These are phyloP conservation scores for Gossypium lobatum DNA, from an alignment of 441 rosid species.

Conservation along the genomic window DNA sequence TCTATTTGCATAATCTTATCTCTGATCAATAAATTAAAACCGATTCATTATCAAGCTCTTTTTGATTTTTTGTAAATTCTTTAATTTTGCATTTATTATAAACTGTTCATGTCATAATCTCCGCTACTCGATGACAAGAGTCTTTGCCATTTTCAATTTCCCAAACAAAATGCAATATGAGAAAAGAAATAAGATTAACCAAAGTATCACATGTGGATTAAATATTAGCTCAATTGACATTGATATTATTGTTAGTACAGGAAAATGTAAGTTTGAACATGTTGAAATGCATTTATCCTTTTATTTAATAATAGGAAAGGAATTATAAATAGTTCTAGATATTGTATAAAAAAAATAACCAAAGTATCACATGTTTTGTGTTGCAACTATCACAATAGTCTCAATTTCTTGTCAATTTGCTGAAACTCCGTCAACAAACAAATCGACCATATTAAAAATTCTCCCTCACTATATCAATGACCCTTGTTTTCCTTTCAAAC, in stretches of 20 bases:
- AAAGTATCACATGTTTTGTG: conserved; percentile 21
- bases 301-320: too few species aligned
- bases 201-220: too few species aligned
- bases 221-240: too few species aligned
- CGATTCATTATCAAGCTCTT: too few species aligned
- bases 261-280: too few species aligned
- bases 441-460: not conserved
- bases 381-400: conserved; percentile 4
- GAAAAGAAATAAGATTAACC: too few species aligned
- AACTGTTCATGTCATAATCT: not conserved
- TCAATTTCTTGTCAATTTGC: conserved; percentile 11
- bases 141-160: not conserved
- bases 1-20: too few species aligned
- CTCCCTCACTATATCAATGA: not conserved
- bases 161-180: not conserved
- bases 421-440: conserved; percentile 19
- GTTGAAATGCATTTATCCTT: too few species aligned
- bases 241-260: too few species aligned
- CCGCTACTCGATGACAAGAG: not conserved
- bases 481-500: conserved; percentile 9
- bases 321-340: too few species aligned
- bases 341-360: too few species aligned
- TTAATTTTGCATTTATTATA: not conserved
- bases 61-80: not conserved
- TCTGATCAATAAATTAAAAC: too few species aligned